Percentiles rank a stretch among this genome's conserved stretches.
These are phyloP conservation scores for Phytopythium aichiense DNA, from an alignment of 352 stramenopile genomes.

Conservation along the genomic window DNA sequence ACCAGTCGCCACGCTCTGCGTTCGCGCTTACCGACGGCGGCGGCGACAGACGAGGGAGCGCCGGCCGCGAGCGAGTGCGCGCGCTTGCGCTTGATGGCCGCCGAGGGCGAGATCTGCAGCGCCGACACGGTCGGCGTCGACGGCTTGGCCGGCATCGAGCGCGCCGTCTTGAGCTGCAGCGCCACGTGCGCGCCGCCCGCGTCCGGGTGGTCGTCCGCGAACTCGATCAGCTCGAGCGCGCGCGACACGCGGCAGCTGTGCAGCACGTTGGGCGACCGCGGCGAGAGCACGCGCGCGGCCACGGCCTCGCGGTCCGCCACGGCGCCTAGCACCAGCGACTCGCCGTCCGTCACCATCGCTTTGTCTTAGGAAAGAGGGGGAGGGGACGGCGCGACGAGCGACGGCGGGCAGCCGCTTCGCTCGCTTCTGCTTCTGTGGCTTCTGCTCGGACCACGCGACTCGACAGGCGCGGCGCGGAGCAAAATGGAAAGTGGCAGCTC, in stretches of 20 bases:
- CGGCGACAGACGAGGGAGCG: not conserved
- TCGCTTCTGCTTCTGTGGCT: not conserved
- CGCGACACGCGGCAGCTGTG: conserved; percentile 39
- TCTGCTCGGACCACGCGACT: not conserved
- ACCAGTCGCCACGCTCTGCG: not conserved
- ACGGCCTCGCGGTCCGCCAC: not conserved
- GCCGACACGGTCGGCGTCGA: not conserved
- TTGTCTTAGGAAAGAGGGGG: not conserved
- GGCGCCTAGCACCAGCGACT: not conserved
- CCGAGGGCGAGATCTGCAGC: conserved; percentile 20
- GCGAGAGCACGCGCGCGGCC: conserved; percentile 10
- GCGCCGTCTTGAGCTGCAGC: conserved; percentile 6
- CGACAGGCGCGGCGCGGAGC: not conserved
- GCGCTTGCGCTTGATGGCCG: conserved; percentile 56
- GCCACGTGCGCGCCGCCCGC: conserved; percentile 5
- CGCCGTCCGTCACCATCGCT: conserved; percentile 2
- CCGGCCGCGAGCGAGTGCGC: conserved; percentile 36
- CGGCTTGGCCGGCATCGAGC: conserved; percentile 3
- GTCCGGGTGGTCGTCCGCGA: conserved; percentile 24
- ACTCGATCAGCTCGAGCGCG: conserved; percentile 46
- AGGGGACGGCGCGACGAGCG: not conserved
- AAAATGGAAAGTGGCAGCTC: conserved; percentile 3
- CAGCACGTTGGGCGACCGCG: conserved; percentile 29
- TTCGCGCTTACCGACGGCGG: conserved; percentile 23
- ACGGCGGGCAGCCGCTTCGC: too few species aligned